A percentile compares a stretch with the other conserved stretches of the same genome.
Evolutionary conservation across 2,329 filamentous ascomycete species (phyloP).

Genomic region (Didymella arachidicola): DNA sequence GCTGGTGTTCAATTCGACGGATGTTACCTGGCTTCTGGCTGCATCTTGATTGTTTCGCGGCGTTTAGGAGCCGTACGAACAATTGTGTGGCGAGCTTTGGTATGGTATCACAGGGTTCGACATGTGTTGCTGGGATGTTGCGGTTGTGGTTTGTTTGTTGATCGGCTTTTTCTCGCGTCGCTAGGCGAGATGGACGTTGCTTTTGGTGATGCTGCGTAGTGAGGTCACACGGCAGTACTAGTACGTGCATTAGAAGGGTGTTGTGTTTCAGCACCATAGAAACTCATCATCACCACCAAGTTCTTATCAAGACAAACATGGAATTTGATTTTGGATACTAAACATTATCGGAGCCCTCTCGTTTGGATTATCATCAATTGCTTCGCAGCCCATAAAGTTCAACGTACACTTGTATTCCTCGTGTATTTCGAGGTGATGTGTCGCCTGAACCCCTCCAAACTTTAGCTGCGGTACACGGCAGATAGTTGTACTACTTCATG

Average conservation of each 20-base stretch:
- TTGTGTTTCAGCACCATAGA: conserved; percentile 18
- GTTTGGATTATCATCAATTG: background rate
- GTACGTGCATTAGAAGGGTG: conserved; percentile 19
- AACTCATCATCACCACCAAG: conserved; percentile 5
- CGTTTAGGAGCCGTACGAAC: background rate
- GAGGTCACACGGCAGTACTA: conserved; percentile 22
- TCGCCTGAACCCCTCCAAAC: background rate
- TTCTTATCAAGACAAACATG: background rate
- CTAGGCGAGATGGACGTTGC: conserved; percentile 4
- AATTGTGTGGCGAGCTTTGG: background rate
- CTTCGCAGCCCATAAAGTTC: background rate
- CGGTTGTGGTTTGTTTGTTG: conserved; percentile 10
- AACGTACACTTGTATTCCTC: background rate
- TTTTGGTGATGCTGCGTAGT: conserved; percentile 12
- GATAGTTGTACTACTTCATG: conserved; percentile 9
- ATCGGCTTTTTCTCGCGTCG: conserved; percentile 5
- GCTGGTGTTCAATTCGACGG: background rate
- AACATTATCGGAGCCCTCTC: no score
- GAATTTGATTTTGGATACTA: no score
- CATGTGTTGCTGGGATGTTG: background rate
- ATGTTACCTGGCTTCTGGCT: background rate
- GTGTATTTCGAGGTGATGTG: background rate
- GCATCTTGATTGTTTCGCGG: background rate
- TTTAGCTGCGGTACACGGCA: conserved; percentile 13
- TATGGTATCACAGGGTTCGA: conserved; percentile 4